Evolutionary conservation across 768 basidiomycete genomes (phyloP), one percentile per base, ranked within the genome.

Genomic region (Chalciporus sphaerocephalus): DNA sequence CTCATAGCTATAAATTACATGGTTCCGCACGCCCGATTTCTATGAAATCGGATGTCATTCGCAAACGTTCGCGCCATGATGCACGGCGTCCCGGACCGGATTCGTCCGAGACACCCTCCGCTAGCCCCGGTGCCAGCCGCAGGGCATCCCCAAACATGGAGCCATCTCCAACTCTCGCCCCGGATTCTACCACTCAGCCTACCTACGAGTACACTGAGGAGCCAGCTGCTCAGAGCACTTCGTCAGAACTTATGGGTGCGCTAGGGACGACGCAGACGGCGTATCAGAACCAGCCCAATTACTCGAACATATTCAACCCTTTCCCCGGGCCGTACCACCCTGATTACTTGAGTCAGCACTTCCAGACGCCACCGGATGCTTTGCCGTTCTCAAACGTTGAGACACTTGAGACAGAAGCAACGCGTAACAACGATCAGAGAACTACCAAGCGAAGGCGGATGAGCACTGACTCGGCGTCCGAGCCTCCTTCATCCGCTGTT

Each of bases 21-120:
- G 89, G 90, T 15, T 83, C 88, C 16, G 82, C 85, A 2, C 82
- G 90, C 20, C 90, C 90, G 2, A 88, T 91, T 50, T 88, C 86
- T 7, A 92, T 92, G 89, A 92, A 92, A 62, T 90, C 87, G 4
- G 90, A 92, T 52, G 82, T 91, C 27, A 89, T 92, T 53, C 85
- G 89, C 50, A 92, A 92, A 60, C 83, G 90, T 32, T 87, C 89
- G 2, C 74, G 89, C 1, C 87, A 90, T 54, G 87, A 91, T 48
- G 83, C 85, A 17, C 79, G 86, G 27, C 78, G 84, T 16, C 55
- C 69, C 42, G 76, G 75, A 13, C 69, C 68, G 50, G 73, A 70
- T 34, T 62, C 70, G 17, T 75, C 81, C 38, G 85, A 87, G 48
- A 86, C 85, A 0, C 83, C 84, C 1, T 87, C 88, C 6, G 84